Conservation (phyloP, 2,329 filamentous ascomycete species). For the Cyphellophora attinorum region DNA sequence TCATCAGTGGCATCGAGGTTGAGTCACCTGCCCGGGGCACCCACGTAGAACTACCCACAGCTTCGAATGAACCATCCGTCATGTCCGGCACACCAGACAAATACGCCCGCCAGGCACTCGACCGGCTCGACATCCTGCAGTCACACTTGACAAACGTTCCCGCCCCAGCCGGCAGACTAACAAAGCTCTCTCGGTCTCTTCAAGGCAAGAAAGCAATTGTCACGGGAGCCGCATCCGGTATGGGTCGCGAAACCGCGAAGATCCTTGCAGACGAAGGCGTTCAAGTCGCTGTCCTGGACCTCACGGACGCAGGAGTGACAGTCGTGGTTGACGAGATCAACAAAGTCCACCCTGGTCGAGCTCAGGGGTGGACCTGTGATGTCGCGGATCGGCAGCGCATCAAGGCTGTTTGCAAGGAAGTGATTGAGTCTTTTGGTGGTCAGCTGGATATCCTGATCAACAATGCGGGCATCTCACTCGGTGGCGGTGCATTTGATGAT, state of each 20-base stretch:
- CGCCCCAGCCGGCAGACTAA: constrained; percentile 1
- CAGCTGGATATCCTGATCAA: constrained; percentile 26
- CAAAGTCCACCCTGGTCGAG: constrained; percentile 1
- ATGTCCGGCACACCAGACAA: neutral
- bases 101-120: neutral
- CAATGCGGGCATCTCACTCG: constrained; percentile 21
- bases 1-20: no score
- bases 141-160: neutral
- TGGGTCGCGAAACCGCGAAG: neutral
- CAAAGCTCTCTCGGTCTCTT: constrained; percentile 1
- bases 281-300: constrained; percentile 2
- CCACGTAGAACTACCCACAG: no score
- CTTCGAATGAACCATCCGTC: neutral
- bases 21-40: no score
- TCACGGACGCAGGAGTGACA: neutral
- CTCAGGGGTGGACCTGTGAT: constrained; percentile 1
- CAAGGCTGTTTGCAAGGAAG: constrained; percentile 1
- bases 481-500: constrained; percentile 2
- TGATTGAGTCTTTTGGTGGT: constrained; percentile 18
- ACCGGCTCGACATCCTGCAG: constrained; percentile 1
- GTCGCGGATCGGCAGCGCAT: constrained; percentile 1
- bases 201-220: neutral
- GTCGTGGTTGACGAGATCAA: constrained; percentile 1
- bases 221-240: constrained; percentile 2
- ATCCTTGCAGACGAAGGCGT: constrained; percentile 2